A percentile compares a stretch with the other conserved stretches of the same genome.
These are phyloP conservation scores for Alternaria alternata DNA, from an alignment of 2,329 filamentous ascomycete species.

Conservation along the genomic window DNA sequence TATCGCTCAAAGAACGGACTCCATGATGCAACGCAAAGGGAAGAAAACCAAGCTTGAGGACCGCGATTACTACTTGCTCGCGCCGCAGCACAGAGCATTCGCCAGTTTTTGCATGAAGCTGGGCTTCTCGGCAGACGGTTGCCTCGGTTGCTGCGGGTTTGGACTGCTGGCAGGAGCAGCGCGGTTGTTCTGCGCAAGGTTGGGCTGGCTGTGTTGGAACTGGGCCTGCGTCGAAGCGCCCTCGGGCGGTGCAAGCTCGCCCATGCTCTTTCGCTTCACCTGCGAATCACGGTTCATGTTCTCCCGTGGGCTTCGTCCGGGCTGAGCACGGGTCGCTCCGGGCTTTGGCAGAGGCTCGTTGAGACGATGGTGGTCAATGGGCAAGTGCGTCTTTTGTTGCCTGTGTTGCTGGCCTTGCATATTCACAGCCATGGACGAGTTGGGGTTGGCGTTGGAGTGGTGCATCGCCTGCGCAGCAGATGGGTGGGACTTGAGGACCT, in stretches of 20 bases:
- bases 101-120: slow-evolving; percentile 90
- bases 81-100: slow-evolving; percentile 86
- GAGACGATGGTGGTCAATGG: slow-evolving; percentile 54
- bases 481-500: slow-evolving; percentile 75
- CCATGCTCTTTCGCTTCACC: slow-evolving; percentile 74
- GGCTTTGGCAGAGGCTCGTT: slow-evolving; percentile 64
- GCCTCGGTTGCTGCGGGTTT: slow-evolving; percentile 62
- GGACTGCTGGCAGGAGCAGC: slow-evolving; percentile 56
- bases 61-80: slow-evolving; percentile 38
- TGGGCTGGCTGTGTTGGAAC: slow-evolving; percentile 94
- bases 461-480: slow-evolving; percentile 76
- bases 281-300: slow-evolving; percentile 33
- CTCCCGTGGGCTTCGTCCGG: slow-evolving; percentile 50
- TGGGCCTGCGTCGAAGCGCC: slow-evolving; percentile 88
- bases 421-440: slow-evolving; percentile 82
- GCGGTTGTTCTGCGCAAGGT: slow-evolving; percentile 73
- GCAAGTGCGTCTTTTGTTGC: slow-evolving; percentile 62
- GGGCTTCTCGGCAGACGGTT: slow-evolving; percentile 70
- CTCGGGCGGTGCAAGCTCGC: slow-evolving; percentile 82
- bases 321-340: slow-evolving; percentile 66
- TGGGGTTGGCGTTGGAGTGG: slow-evolving; percentile 78
- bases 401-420: slow-evolving; percentile 76
- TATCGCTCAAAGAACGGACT: slow-evolving; percentile 47
- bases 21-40: slow-evolving; percentile 45
- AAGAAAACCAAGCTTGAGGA: slow-evolving; percentile 26